Evolutionary conservation across 306 rosid genomes (phyloP), one percentile per base, ranked within the genome.

Genomic region (Vicia villosa): DNA sequence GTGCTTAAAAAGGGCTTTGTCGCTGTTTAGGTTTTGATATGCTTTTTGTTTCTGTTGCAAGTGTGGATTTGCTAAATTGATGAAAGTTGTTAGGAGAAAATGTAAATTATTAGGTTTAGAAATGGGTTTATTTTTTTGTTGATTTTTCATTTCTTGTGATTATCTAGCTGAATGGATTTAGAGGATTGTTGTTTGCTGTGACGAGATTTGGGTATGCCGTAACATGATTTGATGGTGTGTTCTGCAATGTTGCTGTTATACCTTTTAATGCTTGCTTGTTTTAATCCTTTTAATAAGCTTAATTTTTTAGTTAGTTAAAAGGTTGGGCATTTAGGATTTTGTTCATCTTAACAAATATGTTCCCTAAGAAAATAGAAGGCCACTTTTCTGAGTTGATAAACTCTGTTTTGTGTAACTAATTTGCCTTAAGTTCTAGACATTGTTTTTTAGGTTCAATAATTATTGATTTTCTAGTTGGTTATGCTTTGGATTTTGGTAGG

Each of bases 51-150:
- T 30, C 52, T 3, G 20, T 26, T 73, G 37, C 40, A 72, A 46
- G 77, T 63, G 36, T 63, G 45, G 52, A 52, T 63, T 51, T 17
- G 17, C 55, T 63, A 65, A 16, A 55, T 56, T 54, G 19, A 42
- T 65, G 38, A 14, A 40, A 65, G 65, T 1, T 65, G 54, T 22
- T 50, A 2, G 55, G 64, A 13, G 68, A 61, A 62, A 47, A n/a
- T 72, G 64, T 63, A 50, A 62, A 16, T 59, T n/a, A n/a, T n/a
- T 52, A 34, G 55, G 72, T 30, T 42, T 54, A 22, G 16, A 30
- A 21, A 54, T 19, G 40, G 10, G n/a, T n/a, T 74, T 45, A 19
- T 30, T 6, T 40, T 60, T 47, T 42, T 43, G 13, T 17, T 43
- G 7, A 13, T 32, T 72, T 58, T 72, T 43, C 37, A 6, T 22